These are phyloP conservation scores for Myrica gale DNA, from an alignment of 306 rosid species.

Conservation along the genomic window DNA sequence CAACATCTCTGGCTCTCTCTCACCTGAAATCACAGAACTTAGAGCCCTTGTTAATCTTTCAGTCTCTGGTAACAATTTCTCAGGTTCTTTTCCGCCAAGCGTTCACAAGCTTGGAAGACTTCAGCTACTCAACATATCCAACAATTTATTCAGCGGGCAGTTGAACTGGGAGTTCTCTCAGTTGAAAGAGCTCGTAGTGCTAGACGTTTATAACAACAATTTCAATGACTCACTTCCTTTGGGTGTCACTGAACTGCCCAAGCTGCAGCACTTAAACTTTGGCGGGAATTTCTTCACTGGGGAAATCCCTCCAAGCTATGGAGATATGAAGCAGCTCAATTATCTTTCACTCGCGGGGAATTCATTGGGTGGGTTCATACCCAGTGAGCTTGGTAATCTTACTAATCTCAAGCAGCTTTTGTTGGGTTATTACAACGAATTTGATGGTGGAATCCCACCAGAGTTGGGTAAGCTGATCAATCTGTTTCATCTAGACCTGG, in stretches of 20 bases:
- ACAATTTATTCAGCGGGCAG: conserved; percentile 63
- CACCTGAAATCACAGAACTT: conserved; percentile 56
- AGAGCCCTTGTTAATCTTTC: conserved; percentile 43
- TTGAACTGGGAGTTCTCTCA: conserved; percentile 52
- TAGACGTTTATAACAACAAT: conserved; percentile 74
- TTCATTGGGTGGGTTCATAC: conserved; percentile 72
- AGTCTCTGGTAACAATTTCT: conserved; percentile 46
- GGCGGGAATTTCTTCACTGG: conserved; percentile 81
- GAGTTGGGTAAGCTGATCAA: conserved; percentile 56
- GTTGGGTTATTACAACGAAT: conserved; percentile 74
- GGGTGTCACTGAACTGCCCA: conserved; percentile 46
- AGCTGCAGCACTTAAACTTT: conserved; percentile 52
- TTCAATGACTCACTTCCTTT: conserved; percentile 72
- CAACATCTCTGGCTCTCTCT: conserved; percentile 65
- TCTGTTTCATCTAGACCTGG: conserved; percentile 73
- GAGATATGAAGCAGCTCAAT: conserved; percentile 47
- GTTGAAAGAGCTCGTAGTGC: conserved; percentile 40
- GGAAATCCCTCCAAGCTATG: conserved; percentile 62
- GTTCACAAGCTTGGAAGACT: conserved; percentile 47
- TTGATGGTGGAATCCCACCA: conserved; percentile 72
- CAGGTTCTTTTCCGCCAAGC: conserved; percentile 45
- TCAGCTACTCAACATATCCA: conserved; percentile 69
- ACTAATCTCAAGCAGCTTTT: conserved; percentile 51
- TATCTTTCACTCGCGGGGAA: conserved; percentile 79
- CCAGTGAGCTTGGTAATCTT: conserved; percentile 67